Evolutionary conservation across 2,329 filamentous ascomycete species (phyloP).

Genomic region (Pyrenochaeta sp.): DNA sequence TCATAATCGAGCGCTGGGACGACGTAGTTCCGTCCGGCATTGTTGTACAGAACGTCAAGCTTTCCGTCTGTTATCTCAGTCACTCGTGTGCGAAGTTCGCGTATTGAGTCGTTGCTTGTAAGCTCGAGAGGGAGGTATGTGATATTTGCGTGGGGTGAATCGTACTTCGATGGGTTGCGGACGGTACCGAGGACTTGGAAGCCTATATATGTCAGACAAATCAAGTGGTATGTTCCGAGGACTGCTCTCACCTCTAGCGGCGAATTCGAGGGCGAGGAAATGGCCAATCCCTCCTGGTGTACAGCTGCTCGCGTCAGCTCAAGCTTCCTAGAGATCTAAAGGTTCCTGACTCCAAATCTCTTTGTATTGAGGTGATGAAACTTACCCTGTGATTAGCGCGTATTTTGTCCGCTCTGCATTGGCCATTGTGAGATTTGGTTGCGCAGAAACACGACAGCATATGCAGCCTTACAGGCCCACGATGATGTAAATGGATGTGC

Average conservation of each 20-base stretch:
- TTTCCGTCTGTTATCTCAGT: conserved; percentile 56
- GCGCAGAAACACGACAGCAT: not conserved
- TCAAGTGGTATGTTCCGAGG: not conserved
- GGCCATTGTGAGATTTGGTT: conserved; percentile 18
- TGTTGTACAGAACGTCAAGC: conserved; percentile 67
- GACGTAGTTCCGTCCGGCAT: conserved; percentile 65
- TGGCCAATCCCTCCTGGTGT: conserved; percentile 67
- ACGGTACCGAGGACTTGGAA: conserved; percentile 67
- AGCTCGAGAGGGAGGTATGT: conserved; percentile 65
- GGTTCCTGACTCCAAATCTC: not conserved
- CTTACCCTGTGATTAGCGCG: conserved; percentile 51
- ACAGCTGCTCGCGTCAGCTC: conserved; percentile 48
- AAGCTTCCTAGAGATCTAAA: not conserved
- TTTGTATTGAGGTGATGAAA: not conserved
- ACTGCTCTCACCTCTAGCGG: conserved; percentile 47
- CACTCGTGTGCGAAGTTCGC: conserved; percentile 57
- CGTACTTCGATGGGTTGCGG: conserved; percentile 59
- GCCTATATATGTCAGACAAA: conserved; percentile 40
- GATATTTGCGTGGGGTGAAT: conserved; percentile 60
- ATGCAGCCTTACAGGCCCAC: not conserved
- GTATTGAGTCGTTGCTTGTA: conserved; percentile 59
- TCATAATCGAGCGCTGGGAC: conserved; percentile 66
- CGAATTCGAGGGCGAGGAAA: conserved; percentile 65
- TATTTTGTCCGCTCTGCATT: conserved; percentile 31
- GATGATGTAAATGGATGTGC: conserved; percentile 1